Percentiles rank a stretch among this genome's conserved stretches.
Conservation (phyloP, 768 basidiomycete species). For the Mycena galericulata region DNA sequence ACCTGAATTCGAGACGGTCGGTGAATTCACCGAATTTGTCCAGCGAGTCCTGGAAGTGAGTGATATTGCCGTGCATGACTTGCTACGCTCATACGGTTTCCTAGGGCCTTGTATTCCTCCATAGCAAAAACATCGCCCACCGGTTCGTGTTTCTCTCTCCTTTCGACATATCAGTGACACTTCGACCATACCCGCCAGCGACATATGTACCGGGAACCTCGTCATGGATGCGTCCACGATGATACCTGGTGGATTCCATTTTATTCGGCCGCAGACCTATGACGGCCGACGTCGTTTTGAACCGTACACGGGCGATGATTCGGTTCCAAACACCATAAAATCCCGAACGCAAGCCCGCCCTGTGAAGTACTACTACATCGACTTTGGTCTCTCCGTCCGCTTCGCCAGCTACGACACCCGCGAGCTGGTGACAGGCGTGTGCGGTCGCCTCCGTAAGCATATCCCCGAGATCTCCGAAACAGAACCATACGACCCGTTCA, state of each 20-base stretch:
- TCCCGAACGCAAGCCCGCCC: background rate
- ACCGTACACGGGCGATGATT: background rate
- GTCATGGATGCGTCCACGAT: conserved; percentile 2
- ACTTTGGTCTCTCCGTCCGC: conserved; percentile 8
- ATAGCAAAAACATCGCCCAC: conserved; percentile 6
- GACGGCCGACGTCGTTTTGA: background rate
- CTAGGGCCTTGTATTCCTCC: background rate
- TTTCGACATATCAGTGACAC: background rate
- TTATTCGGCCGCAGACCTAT: background rate
- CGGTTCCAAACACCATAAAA: background rate
- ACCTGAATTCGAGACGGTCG: background rate
- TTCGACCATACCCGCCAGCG: background rate
- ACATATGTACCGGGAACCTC: conserved; percentile 6
- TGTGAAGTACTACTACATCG: conserved; percentile 5
- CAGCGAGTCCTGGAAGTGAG: conserved; percentile 3
- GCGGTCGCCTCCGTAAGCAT: background rate
- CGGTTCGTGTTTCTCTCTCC: background rate
- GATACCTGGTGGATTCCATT: conserved; percentile 14
- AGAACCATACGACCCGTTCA: conserved; percentile 12
- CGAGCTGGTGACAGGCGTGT: background rate
- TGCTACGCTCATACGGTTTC: background rate
- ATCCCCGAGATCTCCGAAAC: conserved; percentile 7
- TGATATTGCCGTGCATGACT: too few relatives aligned
- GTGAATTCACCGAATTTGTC: conserved; percentile 1
- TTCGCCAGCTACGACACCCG: conserved; percentile 1